Evolutionary conservation across 768 basidiomycete species (phyloP).

Genomic region (Scleroderma bovista): DNA sequence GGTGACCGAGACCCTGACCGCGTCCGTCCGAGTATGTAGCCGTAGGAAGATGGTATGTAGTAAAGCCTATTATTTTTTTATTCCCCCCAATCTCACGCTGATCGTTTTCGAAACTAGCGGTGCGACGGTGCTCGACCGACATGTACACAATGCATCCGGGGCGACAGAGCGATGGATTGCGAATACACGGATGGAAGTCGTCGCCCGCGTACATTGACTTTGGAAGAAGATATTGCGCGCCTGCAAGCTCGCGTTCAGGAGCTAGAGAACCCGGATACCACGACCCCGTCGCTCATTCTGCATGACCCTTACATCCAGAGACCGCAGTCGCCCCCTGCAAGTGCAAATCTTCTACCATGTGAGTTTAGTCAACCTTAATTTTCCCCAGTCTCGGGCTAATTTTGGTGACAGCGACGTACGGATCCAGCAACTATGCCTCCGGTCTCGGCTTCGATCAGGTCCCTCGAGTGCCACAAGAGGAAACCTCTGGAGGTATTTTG

Average conservation of each 20-base stretch:
- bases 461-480: too few species aligned
- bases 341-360: neutral
- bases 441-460: too few species aligned
- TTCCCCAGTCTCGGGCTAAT: neutral
- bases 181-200: conserved; percentile 65
- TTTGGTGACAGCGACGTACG: neutral
- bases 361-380: neutral
- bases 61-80: too few species aligned
- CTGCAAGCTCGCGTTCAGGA: conserved; percentile 54
- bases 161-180: conserved; percentile 61
- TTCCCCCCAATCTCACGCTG: too few species aligned
- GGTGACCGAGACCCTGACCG: too few species aligned
- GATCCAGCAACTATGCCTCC: too few species aligned
- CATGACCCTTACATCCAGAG: conserved; percentile 41
- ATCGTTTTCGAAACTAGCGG: conserved; percentile 50
- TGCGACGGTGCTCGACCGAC: conserved; percentile 62
- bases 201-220: conserved; percentile 51
- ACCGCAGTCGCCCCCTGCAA: neutral
- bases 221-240: conserved; percentile 55
- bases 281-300: conserved; percentile 43
- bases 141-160: conserved; percentile 57
- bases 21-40: too few species aligned
- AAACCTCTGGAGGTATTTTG: neutral
- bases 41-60: conserved; percentile 43
- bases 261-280: conserved; percentile 47